Evolutionary conservation across 345 rosid species (phyloP).

Genomic region (Eucalyptus caleyi): DNA sequence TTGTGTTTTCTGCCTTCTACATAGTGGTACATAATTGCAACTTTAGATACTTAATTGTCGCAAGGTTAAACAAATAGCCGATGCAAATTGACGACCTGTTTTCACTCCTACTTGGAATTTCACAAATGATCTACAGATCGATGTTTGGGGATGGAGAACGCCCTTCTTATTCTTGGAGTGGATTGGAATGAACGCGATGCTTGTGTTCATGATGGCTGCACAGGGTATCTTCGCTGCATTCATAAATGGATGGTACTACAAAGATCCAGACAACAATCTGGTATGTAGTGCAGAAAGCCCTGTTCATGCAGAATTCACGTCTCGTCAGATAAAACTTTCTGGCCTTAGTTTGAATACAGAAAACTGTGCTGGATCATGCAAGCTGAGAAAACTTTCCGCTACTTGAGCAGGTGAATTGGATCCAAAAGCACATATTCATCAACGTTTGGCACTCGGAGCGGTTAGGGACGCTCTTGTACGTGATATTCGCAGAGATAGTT

Average conservation of each 20-base stretch:
- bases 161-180: conserved; percentile 57
- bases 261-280: conserved; percentile 27
- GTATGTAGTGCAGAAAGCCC: conserved; percentile 13
- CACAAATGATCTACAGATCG: conserved; percentile 19
- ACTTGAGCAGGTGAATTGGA: conserved; percentile 35
- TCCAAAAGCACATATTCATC: conserved; percentile 35
- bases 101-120: not conserved
- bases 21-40: conserved; percentile 18
- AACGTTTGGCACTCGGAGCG: conserved; percentile 44
- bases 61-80: not conserved
- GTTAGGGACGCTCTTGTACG: conserved; percentile 39
- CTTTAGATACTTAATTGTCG: not conserved
- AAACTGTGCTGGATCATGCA: not conserved
- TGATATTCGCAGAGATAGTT: conserved; percentile 40
- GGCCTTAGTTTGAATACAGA: not conserved
- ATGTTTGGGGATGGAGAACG: conserved; percentile 34
- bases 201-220: conserved; percentile 55
- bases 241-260: conserved; percentile 52
- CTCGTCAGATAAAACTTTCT: not conserved
- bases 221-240: conserved; percentile 50
- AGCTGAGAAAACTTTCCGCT: not conserved
- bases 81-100: not conserved
- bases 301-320: not conserved
- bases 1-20: conserved; percentile 49
- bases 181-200: conserved; percentile 74